These are phyloP conservation scores for Keithomyces neogunnii DNA, from an alignment of 2,329 filamentous ascomycete genomes.

Conservation along the genomic window DNA sequence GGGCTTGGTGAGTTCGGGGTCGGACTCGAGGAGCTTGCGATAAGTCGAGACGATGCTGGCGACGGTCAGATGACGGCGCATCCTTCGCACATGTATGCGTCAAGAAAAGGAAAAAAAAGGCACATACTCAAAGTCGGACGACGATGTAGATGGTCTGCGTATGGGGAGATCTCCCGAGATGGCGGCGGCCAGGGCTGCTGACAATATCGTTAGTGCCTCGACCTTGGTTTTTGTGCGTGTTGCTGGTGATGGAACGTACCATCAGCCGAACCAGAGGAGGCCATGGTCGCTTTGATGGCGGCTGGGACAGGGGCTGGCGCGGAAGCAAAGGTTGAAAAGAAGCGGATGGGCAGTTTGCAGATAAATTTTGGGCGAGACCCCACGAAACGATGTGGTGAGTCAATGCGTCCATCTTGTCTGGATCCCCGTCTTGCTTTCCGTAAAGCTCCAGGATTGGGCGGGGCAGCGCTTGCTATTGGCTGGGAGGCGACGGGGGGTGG, in stretches of 20 bases:
- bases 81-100: not conserved
- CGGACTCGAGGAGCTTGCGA: slow-evolving; percentile 46
- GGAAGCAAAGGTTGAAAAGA: not conserved
- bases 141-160: slow-evolving; percentile 9
- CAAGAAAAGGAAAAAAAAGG: not conserved
- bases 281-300: slow-evolving; percentile 2
- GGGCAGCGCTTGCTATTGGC: not conserved
- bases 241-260: not conserved
- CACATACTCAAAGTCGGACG: slow-evolving; percentile 19
- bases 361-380: too few relatives aligned
- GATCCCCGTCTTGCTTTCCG: not conserved
- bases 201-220: not conserved
- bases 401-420: not conserved
- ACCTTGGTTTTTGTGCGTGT: not conserved
- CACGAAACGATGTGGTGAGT: too few relatives aligned
- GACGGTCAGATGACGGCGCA: slow-evolving; percentile 4
- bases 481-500: not conserved
- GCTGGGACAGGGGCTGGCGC: not conserved
- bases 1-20: slow-evolving; percentile 87
- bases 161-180: slow-evolving; percentile 3
- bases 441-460: not conserved
- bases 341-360: not conserved
- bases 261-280: not conserved
- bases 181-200: not conserved
- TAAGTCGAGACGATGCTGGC: slow-evolving; percentile 48